Base-by-base conservation (phyloP, 2,329 filamentous ascomycete genomes). In the Cladosporium sp. region DNA sequence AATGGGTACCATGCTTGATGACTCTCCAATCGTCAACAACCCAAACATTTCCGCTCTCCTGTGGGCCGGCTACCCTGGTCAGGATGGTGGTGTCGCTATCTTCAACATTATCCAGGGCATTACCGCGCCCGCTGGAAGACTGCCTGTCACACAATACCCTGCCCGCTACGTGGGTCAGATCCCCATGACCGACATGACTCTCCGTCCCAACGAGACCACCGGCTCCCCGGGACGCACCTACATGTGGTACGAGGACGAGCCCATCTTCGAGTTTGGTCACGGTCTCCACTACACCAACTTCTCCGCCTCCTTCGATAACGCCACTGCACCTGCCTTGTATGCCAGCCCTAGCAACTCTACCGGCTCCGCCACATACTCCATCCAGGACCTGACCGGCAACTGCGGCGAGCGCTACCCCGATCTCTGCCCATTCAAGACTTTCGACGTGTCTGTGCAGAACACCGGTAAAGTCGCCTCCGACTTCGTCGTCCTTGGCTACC, bases 281-380 rank as follows among this genome's bases (percentile, higher is more conserved):
- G 84, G 83, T 0, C 64, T 85, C 60, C 82, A 85, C 65, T 86
- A 85, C 70, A 86, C 83, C 4, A 81, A 70, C 38, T 85, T 86
- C 67, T 64, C 39, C 61, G 75, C 61, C 22, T 57, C 58, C 25
- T 51, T 67, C 59, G 55, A 59, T 20, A 47, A 25, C 40, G 40
- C 22, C 14, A 51, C n/a, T 19, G 7, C 39, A n/a, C 42, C 45
- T 9, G 19, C 61, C 30, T 40, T 39, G 25, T 62, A 64, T 50
- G 58, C 61, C 51, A 47, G 43, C 43, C 17, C 43, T 6, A 55
- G 60, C 47, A 66, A 65, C 61, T 50, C 63, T 40, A 36, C 36
- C 55, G 58, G 49, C 50, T 49, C 63, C 51, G 28, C 60, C 36
- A 22, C 30, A 14, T 71, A 65, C 66, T 60, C 58, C 52, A 80